Conservation (phyloP, 805 yeast species). For the Saturnispora sekii region DNA sequence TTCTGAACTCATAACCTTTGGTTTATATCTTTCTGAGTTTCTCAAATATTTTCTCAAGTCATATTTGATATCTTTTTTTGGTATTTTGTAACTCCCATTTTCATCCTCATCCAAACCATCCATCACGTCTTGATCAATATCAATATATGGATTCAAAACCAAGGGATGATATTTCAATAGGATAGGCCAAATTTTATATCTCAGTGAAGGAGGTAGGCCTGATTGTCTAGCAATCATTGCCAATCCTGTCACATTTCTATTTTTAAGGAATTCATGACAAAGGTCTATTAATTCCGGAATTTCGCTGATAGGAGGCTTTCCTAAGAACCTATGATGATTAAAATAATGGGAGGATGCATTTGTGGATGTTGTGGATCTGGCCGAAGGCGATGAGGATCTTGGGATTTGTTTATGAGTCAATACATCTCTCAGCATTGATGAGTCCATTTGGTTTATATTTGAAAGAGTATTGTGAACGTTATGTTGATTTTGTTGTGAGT, state of each 20-base stretch:
- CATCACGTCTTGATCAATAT: conserved; percentile 42
- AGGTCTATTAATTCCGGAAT: conserved; percentile 42
- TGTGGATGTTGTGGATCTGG: conserved; percentile 7
- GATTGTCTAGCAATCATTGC: conserved; percentile 73
- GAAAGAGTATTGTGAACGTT: not conserved
- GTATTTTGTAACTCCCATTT: conserved; percentile 20
- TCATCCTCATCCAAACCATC: conserved; percentile 25
- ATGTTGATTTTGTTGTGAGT: not conserved
- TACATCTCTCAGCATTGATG: not conserved
- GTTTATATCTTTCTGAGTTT: conserved; percentile 30
- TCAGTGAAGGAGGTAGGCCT: conserved; percentile 76
- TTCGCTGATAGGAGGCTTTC: conserved; percentile 36
- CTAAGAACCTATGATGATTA: conserved; percentile 21
- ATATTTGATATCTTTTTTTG: conserved; percentile 33
- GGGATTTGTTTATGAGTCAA: conserved; percentile 1
- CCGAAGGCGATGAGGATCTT: conserved; percentile 7
- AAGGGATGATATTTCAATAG: conserved; percentile 76
- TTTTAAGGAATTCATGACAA: conserved; percentile 45
- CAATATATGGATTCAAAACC: conserved; percentile 64
- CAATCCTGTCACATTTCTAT: conserved; percentile 60
- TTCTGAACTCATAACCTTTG: conserved; percentile 23
- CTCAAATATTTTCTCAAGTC: conserved; percentile 57
- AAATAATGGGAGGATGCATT: conserved; percentile 13
- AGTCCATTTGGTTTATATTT: not conserved
- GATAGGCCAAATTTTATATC: conserved; percentile 80